Conservation (phyloP, 2,329 filamentous ascomycete species). For the Xylaria sp. region DNA sequence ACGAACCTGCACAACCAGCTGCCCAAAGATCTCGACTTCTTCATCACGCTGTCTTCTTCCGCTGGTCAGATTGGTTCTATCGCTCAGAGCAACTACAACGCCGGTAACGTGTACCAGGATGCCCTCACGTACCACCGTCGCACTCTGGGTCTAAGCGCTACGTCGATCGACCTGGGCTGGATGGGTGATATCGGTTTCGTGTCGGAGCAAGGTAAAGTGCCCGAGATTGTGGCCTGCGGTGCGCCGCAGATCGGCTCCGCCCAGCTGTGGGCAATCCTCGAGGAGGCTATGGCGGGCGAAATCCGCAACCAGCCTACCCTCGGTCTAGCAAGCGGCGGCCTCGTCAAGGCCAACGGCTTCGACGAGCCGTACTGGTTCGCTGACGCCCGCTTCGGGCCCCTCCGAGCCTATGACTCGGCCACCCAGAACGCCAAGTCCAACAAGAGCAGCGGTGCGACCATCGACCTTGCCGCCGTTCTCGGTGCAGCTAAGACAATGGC, state of each 20-base stretch:
- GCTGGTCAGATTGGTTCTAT: constrained; percentile 48
- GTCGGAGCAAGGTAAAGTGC: constrained; percentile 47
- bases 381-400: constrained; percentile 46
- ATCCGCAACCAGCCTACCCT: constrained; percentile 46
- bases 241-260: constrained; percentile 44
- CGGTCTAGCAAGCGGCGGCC: constrained; percentile 45
- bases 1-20: constrained; percentile 46
- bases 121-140: constrained; percentile 46
- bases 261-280: constrained; percentile 45
- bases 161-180: constrained; percentile 46
- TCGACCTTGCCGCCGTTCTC: constrained; percentile 42
- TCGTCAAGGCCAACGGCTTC: constrained; percentile 45
- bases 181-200: constrained; percentile 48
- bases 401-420: constrained; percentile 44
- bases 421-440: constrained; percentile 35
- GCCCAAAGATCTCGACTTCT: constrained; percentile 49
- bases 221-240: constrained; percentile 46
- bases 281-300: constrained; percentile 42
- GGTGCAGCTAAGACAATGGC: constrained; percentile 40
- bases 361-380: constrained; percentile 50
- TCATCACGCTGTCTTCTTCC: constrained; percentile 46
- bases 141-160: constrained; percentile 44
- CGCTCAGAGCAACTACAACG: constrained; percentile 49
- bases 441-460: constrained; percentile 33
- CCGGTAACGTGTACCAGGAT: constrained; percentile 49